phyloP scores from a whole-genome alignment of 371 early-diverging fungal genomes.

The Apophysomyces variabilis region DNA sequence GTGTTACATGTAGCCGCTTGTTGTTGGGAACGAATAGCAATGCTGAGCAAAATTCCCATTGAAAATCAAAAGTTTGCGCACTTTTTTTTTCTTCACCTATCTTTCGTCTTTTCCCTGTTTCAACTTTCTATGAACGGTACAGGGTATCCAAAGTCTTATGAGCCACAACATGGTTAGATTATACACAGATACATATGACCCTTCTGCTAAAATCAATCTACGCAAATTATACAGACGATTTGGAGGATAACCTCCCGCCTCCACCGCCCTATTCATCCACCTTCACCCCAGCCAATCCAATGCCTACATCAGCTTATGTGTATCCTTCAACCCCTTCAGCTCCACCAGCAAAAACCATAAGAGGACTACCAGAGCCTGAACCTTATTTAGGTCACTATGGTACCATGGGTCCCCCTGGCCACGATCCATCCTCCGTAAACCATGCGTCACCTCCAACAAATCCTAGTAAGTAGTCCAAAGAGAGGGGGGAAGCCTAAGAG shows the following conservation, averaged over 20 bases:
- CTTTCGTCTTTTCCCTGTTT: neutral
- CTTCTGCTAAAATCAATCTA: neutral
- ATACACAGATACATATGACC: neutral
- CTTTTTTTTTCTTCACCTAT: neutral
- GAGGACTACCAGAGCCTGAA: neutral
- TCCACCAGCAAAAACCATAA: neutral
- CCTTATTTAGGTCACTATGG: neutral
- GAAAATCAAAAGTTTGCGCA: no score
- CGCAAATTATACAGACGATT: neutral
- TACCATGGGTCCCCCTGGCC: neutral
- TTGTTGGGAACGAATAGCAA: no score
- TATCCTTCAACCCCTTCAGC: neutral
- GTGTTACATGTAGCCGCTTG: no score
- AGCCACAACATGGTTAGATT: neutral
- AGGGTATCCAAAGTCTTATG: neutral
- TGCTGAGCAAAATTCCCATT: no score
- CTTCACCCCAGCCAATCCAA: neutral
- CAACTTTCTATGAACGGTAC: neutral
- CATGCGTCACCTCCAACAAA: neutral
- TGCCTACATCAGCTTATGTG: neutral
- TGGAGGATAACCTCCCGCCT: neutral
- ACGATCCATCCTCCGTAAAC: neutral
- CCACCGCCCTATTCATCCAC: slow-evolving; percentile 1
- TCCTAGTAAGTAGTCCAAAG: neutral
- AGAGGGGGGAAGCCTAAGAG: neutral